phyloP scores from a whole-genome alignment of 2,329 filamentous ascomycete species.

The Venturia pyrina region DNA sequence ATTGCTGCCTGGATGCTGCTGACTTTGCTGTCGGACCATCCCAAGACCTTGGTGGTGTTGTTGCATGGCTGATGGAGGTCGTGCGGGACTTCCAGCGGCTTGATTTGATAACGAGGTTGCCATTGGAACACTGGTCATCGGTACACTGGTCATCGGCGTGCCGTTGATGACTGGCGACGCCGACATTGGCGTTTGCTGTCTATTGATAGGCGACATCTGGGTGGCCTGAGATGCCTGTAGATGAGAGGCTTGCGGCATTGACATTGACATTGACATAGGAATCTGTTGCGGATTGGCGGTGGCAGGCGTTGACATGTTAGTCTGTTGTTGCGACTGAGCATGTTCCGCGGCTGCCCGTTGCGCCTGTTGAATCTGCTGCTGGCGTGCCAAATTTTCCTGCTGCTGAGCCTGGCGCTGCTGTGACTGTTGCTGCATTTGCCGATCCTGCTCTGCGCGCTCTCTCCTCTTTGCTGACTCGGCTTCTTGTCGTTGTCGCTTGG shows the following conservation, averaged over 20 bases:
- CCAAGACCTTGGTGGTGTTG: conserved; percentile 19
- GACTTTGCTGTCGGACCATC: conserved; percentile 29
- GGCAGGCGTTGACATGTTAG: conserved; percentile 14
- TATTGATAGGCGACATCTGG: conserved; percentile 29
- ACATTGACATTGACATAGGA: conserved; percentile 40
- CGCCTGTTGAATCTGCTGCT: conserved; percentile 37
- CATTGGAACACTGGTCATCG: conserved; percentile 36
- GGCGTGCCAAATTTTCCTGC: conserved; percentile 39
- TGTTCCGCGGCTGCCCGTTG: conserved; percentile 32
- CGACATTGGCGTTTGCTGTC: conserved; percentile 54
- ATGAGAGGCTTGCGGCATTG: conserved; percentile 26
- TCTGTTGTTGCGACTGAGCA: conserved; percentile 25
- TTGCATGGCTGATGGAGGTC: conserved; percentile 55
- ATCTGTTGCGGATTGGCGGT: conserved; percentile 19
- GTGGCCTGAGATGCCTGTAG: conserved; percentile 16
- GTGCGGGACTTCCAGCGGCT: conserved; percentile 53
- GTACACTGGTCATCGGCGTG: conserved; percentile 31
- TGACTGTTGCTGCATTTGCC: conserved; percentile 21
- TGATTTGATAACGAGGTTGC: conserved; percentile 55
- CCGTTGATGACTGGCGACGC: conserved; percentile 47
- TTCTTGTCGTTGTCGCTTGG: conserved; percentile 21
- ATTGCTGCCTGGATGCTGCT: conserved; percentile 24
- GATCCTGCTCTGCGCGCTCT: conserved; percentile 13
- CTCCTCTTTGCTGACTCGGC: conserved; percentile 18
- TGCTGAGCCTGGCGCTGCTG: conserved; percentile 32